Conservation (phyloP, 257 asterid species). For the Solanum rostratum region DNA sequence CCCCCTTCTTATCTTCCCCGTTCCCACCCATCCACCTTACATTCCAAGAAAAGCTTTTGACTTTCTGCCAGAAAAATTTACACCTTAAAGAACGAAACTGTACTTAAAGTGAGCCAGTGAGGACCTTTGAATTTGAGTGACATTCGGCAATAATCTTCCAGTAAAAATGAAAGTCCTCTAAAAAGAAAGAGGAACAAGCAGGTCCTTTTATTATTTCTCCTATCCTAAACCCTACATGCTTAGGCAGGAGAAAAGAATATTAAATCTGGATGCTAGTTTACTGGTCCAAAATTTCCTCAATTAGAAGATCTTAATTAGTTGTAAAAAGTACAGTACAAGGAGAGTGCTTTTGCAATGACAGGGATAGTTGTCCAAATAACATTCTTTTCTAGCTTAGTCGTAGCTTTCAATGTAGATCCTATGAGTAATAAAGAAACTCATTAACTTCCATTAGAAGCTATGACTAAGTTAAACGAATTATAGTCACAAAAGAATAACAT, state of each 20-base stretch:
- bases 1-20: background rate
- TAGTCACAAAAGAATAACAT: background rate
- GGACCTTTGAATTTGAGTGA: background rate
- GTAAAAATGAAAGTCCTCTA: background rate
- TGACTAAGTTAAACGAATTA: background rate
- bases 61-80: background rate
- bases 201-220: background rate
- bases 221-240: background rate
- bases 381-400: background rate
- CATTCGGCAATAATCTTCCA: background rate
- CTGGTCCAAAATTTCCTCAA: background rate
- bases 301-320: background rate
- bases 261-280: background rate
- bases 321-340: background rate
- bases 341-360: background rate
- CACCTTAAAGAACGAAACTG: background rate
- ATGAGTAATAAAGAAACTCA: background rate
- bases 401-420: background rate
- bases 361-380: background rate
- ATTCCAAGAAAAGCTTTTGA: background rate
- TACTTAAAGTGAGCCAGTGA: background rate
- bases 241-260: background rate
- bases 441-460: background rate
- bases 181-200: background rate
- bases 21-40: background rate